Evolutionary conservation across 2,329 filamentous ascomycete genomes (phyloP).

Genomic region (Fusarium denticulatum): DNA sequence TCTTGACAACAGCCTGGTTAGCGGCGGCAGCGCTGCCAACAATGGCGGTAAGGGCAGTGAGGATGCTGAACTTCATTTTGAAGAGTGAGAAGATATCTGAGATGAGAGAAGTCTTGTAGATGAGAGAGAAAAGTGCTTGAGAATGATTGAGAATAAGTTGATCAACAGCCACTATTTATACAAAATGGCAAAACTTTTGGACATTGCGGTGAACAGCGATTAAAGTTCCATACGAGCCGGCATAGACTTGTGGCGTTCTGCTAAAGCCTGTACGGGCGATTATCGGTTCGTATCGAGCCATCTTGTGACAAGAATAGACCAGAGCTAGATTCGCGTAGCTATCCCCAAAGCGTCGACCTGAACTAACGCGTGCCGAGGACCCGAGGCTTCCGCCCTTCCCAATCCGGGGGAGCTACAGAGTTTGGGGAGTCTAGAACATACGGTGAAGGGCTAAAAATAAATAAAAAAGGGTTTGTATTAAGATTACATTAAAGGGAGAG

Average conservation of each 20-base stretch:
- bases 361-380: not conserved
- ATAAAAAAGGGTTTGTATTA: not conserved
- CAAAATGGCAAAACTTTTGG: not conserved
- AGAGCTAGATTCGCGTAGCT: not conserved
- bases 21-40: conserved; percentile 44
- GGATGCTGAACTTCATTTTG: conserved; percentile 46
- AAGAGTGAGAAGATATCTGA: not conserved
- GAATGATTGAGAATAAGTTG: not conserved
- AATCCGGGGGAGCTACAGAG: not conserved
- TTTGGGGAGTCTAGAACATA: not conserved
- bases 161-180: not conserved
- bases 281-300: not conserved
- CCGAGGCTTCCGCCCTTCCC: not conserved
- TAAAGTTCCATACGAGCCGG: not conserved
- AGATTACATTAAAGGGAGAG: not conserved
- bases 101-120: not conserved
- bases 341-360: not conserved
- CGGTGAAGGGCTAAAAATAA: not conserved
- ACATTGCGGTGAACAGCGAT: not conserved
- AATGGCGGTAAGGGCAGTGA: conserved; percentile 45
- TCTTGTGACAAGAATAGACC: not conserved
- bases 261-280: not conserved
- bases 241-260: not conserved
- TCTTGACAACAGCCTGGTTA: conserved; percentile 50
- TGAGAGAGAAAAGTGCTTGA: not conserved